Evolutionary conservation across 495 filamentous ascomycete genomes (phyloP).

Genomic region (Peziza echinospora): DNA sequence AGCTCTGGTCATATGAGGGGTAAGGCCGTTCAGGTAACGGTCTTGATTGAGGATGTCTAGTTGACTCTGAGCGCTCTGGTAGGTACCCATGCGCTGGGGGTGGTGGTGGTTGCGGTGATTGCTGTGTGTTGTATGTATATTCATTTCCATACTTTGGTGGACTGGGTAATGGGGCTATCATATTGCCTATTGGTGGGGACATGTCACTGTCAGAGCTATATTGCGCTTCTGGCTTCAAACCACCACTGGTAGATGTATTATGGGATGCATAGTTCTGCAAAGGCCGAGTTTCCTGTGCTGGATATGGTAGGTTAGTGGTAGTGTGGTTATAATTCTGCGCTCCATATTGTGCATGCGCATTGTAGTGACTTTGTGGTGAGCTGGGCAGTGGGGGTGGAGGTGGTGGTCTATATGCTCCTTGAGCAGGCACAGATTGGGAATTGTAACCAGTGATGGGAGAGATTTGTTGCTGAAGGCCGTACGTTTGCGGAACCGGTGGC

Average conservation of each 20-base stretch:
- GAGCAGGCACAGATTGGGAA: too few species aligned
- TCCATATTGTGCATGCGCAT: background rate
- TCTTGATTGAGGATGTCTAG: slow-evolving; percentile 35
- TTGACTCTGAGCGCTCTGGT: slow-evolving; percentile 20
- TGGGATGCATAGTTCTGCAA: background rate
- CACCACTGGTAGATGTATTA: too few species aligned
- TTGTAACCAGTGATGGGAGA: too few species aligned
- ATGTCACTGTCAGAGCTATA: slow-evolving; percentile 19
- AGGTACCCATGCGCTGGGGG: slow-evolving; percentile 27
- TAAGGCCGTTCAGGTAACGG: slow-evolving; percentile 32
- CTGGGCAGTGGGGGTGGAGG: slow-evolving; percentile 13
- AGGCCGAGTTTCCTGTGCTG: background rate
- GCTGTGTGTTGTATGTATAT: slow-evolving; percentile 10
- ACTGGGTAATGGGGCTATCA: slow-evolving; percentile 13
- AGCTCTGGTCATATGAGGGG: background rate
- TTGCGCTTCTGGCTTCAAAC: slow-evolving; percentile 14
- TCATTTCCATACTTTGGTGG: slow-evolving; percentile 13
- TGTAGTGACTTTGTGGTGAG: slow-evolving; percentile 13
- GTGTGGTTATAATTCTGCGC: background rate
- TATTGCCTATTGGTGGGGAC: slow-evolving; percentile 9
- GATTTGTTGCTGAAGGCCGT: too few species aligned
- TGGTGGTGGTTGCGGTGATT: slow-evolving; percentile 23
- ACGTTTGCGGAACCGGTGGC: too few species aligned
- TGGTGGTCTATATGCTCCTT: too few species aligned
- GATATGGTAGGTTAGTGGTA: background rate